Percentiles rank a stretch among this genome's conserved stretches.
These are phyloP conservation scores for Gracilaria vermiculophylla DNA, from an alignment of 23 red algal species.

Conservation along the genomic window DNA sequence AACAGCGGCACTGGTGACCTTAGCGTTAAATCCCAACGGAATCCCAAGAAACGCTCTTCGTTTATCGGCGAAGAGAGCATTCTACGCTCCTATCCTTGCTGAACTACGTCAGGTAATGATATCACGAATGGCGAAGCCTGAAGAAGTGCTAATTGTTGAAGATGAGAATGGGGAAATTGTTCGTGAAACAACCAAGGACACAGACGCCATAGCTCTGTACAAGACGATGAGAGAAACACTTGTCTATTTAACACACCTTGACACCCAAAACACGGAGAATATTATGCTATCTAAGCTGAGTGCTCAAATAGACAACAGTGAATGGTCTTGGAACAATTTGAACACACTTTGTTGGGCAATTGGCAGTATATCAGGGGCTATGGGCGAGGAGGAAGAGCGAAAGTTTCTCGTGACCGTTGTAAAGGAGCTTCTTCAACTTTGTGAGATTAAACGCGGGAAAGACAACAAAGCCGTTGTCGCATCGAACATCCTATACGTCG, in stretches of 20 bases:
- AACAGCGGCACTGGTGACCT: background rate
- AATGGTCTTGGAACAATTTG: conserved; percentile 98
- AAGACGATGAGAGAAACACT: conserved; percentile 96
- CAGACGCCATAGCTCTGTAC: conserved; percentile 95
- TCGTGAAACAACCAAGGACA: conserved; percentile 95
- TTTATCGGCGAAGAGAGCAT: conserved; percentile 34
- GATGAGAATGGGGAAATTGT: conserved; percentile 99
- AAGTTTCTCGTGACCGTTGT: conserved; percentile 94
- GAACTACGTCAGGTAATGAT: conserved; percentile 91
- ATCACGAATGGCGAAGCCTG: conserved; percentile 94
- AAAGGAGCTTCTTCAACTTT: conserved; percentile 94
- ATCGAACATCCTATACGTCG: conserved; percentile 99
- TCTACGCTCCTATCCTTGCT: conserved; percentile 69
- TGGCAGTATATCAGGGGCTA: conserved; percentile 95
- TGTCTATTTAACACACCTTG: conserved; percentile 86
- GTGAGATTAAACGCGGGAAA: conserved; percentile 96
- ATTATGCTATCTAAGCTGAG: conserved; percentile 94
- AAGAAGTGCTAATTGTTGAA: conserved; percentile 99
- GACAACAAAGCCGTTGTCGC: conserved; percentile 99
- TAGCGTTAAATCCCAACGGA: background rate
- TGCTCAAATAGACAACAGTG: conserved; percentile 82
- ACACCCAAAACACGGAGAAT: conserved; percentile 85
- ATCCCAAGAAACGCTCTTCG: background rate
- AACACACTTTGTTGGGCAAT: conserved; percentile 99
- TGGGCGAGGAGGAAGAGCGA: conserved; percentile 93